Evolutionary conservation across 805 yeast genomes (phyloP), one percentile per base, ranked within the genome.

Genomic region (Maudiozyma turicensis): DNA sequence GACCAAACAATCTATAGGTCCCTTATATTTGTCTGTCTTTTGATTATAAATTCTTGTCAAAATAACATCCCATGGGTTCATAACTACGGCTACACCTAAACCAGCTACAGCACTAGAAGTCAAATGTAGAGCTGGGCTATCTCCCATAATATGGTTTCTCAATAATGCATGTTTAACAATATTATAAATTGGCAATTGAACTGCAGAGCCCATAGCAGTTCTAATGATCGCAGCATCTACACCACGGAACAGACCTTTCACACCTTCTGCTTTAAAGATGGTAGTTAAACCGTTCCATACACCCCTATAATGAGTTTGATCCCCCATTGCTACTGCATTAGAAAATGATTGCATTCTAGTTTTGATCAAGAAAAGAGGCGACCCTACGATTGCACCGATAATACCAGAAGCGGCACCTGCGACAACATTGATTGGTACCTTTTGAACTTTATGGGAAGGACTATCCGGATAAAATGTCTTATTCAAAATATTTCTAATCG

Each of bases 61-160:
- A 47, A 93, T 77, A 43, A 93, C 98, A 67, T 93, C 99, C 80
- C 96, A 89, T 13, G 99, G 98, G 65, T 90, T 93, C 97, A 93
- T 91, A 33, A 87, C 95, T 20, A 90, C 73, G 46, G 95, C 90
- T 33, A 93, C 98, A 58, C 96, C 96, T 40, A 89, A 64, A 43
- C 99, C 99, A 7, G 96, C 82, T 54, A 76, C 70, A 1, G 90
- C 80, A 41, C 89, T 79, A 1, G 96, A 79, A 9, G 76, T 60
- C 53, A 91, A 73, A 65, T 89, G 96, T 52, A 86, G 70, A 2
- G 74, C 72, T 1, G 90, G 75, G 33, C 90, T 87, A 40, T 84
- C 84, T 5, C 66, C 64, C 50, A 82, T 71, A 14, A 82, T 35
- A 31, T 77, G 72, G 57, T 80, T 64, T 15, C 74, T 71, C 44